phyloP scores from a whole-genome alignment of 495 filamentous ascomycete species.

The Daldinia bambusicola region DNA sequence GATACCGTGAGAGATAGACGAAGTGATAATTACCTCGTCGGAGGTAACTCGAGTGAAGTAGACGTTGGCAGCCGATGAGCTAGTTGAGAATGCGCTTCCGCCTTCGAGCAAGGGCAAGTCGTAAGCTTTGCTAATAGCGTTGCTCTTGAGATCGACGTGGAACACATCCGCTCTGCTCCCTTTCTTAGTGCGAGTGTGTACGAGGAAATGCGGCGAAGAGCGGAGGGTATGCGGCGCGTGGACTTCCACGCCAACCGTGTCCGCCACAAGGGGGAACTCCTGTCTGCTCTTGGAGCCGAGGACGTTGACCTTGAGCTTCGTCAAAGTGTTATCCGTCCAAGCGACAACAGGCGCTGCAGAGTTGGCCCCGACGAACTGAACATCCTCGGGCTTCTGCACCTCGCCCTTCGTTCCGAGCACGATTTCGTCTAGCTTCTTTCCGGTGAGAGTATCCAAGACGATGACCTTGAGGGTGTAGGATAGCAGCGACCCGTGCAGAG shows the following conservation, averaged over 20 bases:
- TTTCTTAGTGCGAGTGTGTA: slow-evolving; percentile 77
- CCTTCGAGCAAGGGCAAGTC: slow-evolving; percentile 74
- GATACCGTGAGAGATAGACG: slow-evolving; percentile 79
- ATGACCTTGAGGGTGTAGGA: slow-evolving; percentile 80
- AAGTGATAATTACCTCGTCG: slow-evolving; percentile 75
- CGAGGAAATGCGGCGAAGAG: slow-evolving; percentile 80
- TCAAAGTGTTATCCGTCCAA: slow-evolving; percentile 78
- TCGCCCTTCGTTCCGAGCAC: slow-evolving; percentile 77
- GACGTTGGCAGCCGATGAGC: slow-evolving; percentile 78
- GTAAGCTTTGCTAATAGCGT: slow-evolving; percentile 75
- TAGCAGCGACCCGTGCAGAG: slow-evolving; percentile 72
- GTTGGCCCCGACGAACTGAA: slow-evolving; percentile 84
- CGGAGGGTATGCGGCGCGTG: slow-evolving; percentile 77
- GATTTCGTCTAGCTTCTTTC: slow-evolving; percentile 71
- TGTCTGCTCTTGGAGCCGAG: slow-evolving; percentile 75
- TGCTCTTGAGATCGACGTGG: slow-evolving; percentile 77
- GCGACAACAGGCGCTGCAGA: slow-evolving; percentile 83
- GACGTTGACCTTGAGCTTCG: slow-evolving; percentile 79
- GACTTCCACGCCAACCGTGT: slow-evolving; percentile 72
- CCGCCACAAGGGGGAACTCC: slow-evolving; percentile 64
- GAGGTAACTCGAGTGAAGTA: slow-evolving; percentile 86
- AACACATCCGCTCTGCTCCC: slow-evolving; percentile 87
- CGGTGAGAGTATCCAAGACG: slow-evolving; percentile 74
- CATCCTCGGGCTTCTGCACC: slow-evolving; percentile 69
- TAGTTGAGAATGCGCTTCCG: slow-evolving; percentile 79